Evolutionary conservation across 306 rosid species (phyloP), one percentile per base, ranked within the genome.

Genomic region (Cicer cuneatum): DNA sequence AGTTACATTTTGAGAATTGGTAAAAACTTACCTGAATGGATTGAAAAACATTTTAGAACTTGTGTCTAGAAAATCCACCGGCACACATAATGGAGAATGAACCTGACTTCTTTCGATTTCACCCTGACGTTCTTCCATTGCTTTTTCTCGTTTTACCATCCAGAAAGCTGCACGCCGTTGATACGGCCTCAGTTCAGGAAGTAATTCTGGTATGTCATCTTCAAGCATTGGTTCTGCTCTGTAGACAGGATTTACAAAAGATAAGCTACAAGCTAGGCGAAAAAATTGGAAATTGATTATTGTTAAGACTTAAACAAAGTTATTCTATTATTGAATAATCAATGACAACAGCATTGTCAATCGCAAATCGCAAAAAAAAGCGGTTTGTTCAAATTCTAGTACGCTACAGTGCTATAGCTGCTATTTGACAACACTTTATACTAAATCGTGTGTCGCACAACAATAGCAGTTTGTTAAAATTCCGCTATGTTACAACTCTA

Each of bases 131-230:
- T 73, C 74, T 63, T 83, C 70, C 71, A 82, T 68, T 74, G 72
- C 83, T 85, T 72, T 88, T 90, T 91, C 98, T 66, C 92, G 84
- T 81, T 87, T 81, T 64, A 91, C 88, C 98, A 94, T 94, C 98
- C 98, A 94, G 71, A 83, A 86, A 87, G 93, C 95, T 74, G 98
- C 98, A 71, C 95, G 96, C 57, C 92, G 78, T 80, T 91, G 98
- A 85, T 90, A 94, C 39, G 97, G 97, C 81, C 96, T 87, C 85
- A 94, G 72, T 70, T 87, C 90, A 57, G 96, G 95, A 87, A 91
- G 93, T 88, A 94, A 83, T 76, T 85, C 89, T 16, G 93, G 89
- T 74, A 90, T 82, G 83, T 85, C 90, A 73, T 86, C 88, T 76
- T 83, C 84, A 48, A 94, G 91, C 96, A 86, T 88, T 66, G 92